Conservation (phyloP, 768 basidiomycete genomes). For the Leccinum arenicola region DNA sequence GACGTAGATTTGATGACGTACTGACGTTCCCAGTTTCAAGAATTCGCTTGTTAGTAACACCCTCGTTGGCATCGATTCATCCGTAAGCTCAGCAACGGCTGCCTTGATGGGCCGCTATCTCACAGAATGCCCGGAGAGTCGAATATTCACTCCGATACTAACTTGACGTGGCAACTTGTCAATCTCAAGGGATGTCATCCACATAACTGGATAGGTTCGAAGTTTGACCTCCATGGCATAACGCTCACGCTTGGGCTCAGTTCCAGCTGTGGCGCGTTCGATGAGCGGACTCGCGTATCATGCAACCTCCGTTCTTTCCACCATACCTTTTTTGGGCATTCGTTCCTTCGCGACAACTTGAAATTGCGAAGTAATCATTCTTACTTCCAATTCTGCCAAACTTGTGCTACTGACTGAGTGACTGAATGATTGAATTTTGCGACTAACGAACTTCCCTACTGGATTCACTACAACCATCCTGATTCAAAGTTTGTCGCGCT, state of each 20-base stretch:
- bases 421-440: background rate
- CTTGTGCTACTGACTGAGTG: background rate
- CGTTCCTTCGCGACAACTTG: background rate
- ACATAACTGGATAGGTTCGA: background rate
- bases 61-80: background rate
- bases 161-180: constrained; percentile 7
- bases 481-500: background rate
- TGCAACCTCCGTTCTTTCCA: background rate
- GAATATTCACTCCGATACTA: background rate
- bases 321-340: constrained; percentile 3
- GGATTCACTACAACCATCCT: background rate
- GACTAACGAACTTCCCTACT: background rate
- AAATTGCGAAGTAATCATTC: background rate
- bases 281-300: background rate
- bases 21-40: background rate
- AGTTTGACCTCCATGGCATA: background rate
- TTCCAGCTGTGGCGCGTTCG: background rate
- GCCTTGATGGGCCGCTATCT: background rate
- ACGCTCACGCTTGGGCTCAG: background rate
- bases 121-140: background rate
- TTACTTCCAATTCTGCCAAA: background rate
- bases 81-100: background rate
- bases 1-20: background rate
- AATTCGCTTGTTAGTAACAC: background rate
- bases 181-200: background rate